Evolutionary conservation across 2,329 filamentous ascomycete genomes (phyloP).

Genomic region (Stachybotrys echinatus): DNA sequence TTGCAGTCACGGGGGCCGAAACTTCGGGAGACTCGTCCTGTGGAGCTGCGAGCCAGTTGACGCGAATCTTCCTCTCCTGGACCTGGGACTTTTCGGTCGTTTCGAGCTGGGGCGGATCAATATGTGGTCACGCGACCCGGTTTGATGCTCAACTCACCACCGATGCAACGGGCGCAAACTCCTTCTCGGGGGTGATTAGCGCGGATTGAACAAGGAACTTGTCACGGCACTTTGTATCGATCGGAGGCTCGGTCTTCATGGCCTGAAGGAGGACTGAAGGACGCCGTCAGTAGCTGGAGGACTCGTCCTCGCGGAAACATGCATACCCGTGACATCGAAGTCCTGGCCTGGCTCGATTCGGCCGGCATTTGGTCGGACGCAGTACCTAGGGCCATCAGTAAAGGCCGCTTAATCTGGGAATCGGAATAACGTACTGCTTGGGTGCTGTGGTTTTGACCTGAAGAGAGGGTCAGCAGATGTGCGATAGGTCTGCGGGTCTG

Average conservation of each 20-base stretch:
- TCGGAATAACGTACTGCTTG: constrained; percentile 96
- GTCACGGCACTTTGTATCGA: constrained; percentile 87
- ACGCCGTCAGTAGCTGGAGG: neutral
- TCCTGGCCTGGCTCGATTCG: constrained; percentile 85
- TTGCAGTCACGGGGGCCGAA: constrained; percentile 15
- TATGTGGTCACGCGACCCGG: constrained; percentile 4
- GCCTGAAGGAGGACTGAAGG: constrained; percentile 82
- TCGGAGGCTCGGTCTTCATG: constrained; percentile 90
- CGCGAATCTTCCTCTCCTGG: constrained; percentile 93
- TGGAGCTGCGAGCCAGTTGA: constrained; percentile 68
- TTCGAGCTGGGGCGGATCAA: constrained; percentile 57
- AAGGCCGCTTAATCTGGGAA: constrained; percentile 5
- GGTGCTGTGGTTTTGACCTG: constrained; percentile 99
- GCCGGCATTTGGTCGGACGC: constrained; percentile 93
- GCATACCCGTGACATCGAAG: constrained; percentile 86
- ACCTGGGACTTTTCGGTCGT: constrained; percentile 72
- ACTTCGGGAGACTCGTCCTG: constrained; percentile 1
- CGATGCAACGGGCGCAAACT: constrained; percentile 72
- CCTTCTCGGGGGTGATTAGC: constrained; percentile 74
- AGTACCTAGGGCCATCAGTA: constrained; percentile 62
- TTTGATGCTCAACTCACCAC: constrained; percentile 55
- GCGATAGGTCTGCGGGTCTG: no score
- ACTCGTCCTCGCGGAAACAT: neutral
- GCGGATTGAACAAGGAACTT: constrained; percentile 97
- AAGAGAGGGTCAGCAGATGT: constrained; percentile 11